These are phyloP conservation scores for Thelephora aurantiotincta DNA, from an alignment of 768 basidiomycete genomes.

Conservation along the genomic window DNA sequence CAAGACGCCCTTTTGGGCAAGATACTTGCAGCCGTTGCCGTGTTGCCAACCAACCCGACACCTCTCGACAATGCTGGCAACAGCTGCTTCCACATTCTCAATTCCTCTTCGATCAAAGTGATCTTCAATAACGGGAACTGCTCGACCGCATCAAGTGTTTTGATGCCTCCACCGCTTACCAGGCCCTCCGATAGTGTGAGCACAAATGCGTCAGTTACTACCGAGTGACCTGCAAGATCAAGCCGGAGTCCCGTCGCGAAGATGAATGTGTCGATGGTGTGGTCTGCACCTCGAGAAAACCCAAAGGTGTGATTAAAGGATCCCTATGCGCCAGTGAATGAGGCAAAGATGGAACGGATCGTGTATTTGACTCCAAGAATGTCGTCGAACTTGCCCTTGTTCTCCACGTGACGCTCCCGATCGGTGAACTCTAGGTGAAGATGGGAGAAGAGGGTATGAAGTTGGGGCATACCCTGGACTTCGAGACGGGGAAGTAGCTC, in stretches of 20 bases:
- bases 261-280: slow-evolving; percentile 23
- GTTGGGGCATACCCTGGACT: slow-evolving; percentile 16
- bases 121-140: slow-evolving; percentile 7
- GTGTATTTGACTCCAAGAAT: slow-evolving; percentile 20
- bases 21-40: slow-evolving; percentile 32
- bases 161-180: slow-evolving; percentile 16
- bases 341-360: slow-evolving; percentile 16
- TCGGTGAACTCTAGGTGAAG: too few species aligned
- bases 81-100: slow-evolving; percentile 32
- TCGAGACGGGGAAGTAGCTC: slow-evolving; percentile 21
- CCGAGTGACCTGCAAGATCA: slow-evolving; percentile 33
- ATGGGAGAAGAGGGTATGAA: slow-evolving; percentile 18
- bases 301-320: slow-evolving; percentile 10
- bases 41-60: slow-evolving; percentile 38
- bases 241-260: slow-evolving; percentile 31
- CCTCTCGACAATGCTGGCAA: slow-evolving; percentile 37
- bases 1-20: slow-evolving; percentile 20
- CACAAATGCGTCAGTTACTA: slow-evolving; percentile 36
- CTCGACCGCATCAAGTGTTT: slow-evolving; percentile 7
- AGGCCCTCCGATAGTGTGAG: slow-evolving; percentile 20
- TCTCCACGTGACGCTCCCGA: slow-evolving; percentile 12
- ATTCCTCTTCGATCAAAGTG: slow-evolving; percentile 18
- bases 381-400: slow-evolving; percentile 13
- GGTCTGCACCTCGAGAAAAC: slow-evolving; percentile 9
- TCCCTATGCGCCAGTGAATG: slow-evolving; percentile 14